Base-by-base conservation (phyloP, 768 basidiomycete species). In the Rhizopogon vesiculosus region DNA sequence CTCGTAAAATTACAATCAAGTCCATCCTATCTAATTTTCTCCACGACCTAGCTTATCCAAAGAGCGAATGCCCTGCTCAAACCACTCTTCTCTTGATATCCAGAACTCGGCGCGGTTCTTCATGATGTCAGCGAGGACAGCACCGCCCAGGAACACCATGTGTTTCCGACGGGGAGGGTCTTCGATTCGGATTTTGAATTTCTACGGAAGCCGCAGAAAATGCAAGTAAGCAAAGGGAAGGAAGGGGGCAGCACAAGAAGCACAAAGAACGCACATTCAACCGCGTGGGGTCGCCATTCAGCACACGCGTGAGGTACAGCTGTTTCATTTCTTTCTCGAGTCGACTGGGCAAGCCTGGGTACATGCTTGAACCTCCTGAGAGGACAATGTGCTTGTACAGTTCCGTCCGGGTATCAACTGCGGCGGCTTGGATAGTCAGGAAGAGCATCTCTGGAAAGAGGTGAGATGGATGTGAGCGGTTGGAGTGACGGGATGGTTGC, bases 261-360 rank as follows among this genome's bases (percentile, higher is more conserved):
- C 38, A 46, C 35, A 42, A 41, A 15, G 42, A 39, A 83, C 93
- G 56, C 60, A 97, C 96, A 69, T 89, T 94, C 63, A 98, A 69
- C 39, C 97, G 79, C 15, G 86, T 72, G 0, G 92, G 86, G 67
- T 98, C 88, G 16, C 91, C 87, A 44, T 82, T 79, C 44, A 98
- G 78, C 16, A 98, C 91, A n/a, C 86, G 80, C 2, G 91, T 90
- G 57, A 99, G 81, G 71, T 98, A 93, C n/a, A 98, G 78, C 71
- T 98, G 97, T 73, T 98, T 98, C 90, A 98, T 93, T 77, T 99
- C 96, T 77, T 98, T 98, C 75, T 98, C 97, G 43, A 99, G 79
- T 45, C 97, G 86, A 68, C 90, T 93, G 10, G 97, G 97, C 54
- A 99, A 83, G 28, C 97, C 97, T 31, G 97, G 96, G 69, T 98